A percentile compares a stretch with the other conserved stretches of the same genome.
Evolutionary conservation across 2,329 filamentous ascomycete species (phyloP).

Genomic region (Penicillium sp.): DNA sequence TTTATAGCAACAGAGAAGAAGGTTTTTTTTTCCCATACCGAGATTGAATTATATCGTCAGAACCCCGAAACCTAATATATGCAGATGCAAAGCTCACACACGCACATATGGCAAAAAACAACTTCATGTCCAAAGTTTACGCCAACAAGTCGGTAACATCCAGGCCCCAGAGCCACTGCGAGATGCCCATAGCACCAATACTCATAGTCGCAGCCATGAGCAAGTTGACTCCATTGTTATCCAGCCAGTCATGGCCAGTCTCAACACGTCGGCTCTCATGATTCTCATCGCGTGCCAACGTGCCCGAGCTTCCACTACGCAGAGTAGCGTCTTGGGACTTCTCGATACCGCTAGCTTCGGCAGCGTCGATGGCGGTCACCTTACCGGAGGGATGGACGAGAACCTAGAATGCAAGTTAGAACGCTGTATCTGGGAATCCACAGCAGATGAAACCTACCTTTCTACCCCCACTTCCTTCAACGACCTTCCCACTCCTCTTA

Average conservation of each 20-base stretch:
- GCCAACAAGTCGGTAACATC: conserved; percentile 18
- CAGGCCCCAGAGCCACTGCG: conserved; percentile 37
- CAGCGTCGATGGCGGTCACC: conserved; percentile 14
- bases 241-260: conserved; percentile 72
- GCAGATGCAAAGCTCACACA: no score
- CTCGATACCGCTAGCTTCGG: conserved; percentile 21
- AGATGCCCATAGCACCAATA: conserved; percentile 69
- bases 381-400: conserved; percentile 37
- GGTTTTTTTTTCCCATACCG: no score
- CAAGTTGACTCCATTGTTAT: conserved; percentile 96
- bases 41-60: no score
- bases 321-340: conserved; percentile 28
- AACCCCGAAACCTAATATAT: no score
- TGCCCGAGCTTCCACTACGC: conserved; percentile 18
- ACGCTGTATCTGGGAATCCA: not conserved
- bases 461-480: conserved; percentile 78
- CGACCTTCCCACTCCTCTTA: conserved; percentile 77
- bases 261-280: conserved; percentile 66
- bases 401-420: conserved; percentile 27
- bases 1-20: no score
- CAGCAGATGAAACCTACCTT: conserved; percentile 48
- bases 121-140: not conserved
- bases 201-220: conserved; percentile 86
- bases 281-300: conserved; percentile 28
- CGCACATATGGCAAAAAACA: no score